A percentile compares a stretch with the other conserved stretches of the same genome.
phyloP scores from a whole-genome alignment of 768 basidiomycete species.

The Trametes villosa region DNA sequence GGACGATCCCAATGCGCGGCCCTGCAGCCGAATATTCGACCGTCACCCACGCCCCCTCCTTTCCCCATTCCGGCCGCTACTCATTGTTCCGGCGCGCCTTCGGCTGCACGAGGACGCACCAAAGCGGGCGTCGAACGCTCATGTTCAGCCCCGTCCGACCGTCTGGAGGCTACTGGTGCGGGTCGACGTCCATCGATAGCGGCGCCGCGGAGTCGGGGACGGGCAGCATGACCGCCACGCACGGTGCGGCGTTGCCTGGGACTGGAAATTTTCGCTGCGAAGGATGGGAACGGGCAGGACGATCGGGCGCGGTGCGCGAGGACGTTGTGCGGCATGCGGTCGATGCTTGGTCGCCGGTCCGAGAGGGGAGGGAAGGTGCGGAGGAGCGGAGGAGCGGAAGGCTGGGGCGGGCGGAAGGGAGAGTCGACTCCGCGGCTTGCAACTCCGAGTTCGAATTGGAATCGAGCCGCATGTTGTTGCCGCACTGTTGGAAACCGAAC shows the following conservation, averaged over 20 bases:
- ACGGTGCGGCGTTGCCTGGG: background rate
- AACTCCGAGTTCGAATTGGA: background rate
- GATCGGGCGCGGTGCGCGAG: background rate
- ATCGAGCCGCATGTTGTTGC: constrained; percentile 6
- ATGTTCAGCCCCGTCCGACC: too few relatives aligned
- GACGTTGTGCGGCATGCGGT: background rate
- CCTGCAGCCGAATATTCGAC: background rate
- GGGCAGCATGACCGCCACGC: constrained; percentile 3
- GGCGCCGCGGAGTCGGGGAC: constrained; percentile 5
- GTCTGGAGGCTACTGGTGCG: too few relatives aligned
- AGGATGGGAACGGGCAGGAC: background rate
- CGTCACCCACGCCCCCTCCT: background rate
- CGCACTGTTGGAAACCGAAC: constrained; percentile 8
- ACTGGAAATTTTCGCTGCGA: background rate
- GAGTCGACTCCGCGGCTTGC: constrained; percentile 10
- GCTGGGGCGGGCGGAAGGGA: background rate
- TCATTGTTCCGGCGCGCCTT: background rate
- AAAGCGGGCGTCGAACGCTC: too few relatives aligned
- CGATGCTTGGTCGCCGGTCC: constrained; percentile 3
- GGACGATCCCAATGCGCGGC: background rate
- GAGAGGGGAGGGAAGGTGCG: background rate
- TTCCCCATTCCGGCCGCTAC: background rate
- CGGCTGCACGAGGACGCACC: background rate
- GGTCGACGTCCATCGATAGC: constrained; percentile 10
- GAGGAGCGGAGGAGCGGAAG: background rate